These are phyloP conservation scores for Phaeoacremonium minimum DNA, from an alignment of 2,329 filamentous ascomycete genomes.

Conservation along the genomic window DNA sequence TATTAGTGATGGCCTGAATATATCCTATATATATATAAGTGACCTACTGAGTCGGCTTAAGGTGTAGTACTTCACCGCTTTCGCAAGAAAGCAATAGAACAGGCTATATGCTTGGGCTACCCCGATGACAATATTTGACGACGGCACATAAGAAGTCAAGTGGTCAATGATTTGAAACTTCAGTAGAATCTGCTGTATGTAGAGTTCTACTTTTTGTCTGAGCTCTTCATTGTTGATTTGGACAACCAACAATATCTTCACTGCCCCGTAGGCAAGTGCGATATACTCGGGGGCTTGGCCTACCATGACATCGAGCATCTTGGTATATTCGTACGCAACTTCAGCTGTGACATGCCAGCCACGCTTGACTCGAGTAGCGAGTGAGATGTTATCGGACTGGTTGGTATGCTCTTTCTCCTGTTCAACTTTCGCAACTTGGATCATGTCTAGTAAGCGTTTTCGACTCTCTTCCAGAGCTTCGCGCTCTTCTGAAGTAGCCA, in stretches of 20 bases:
- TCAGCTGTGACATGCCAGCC: no score
- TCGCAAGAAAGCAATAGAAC: conserved; percentile 1
- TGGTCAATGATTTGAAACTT: conserved; percentile 1
- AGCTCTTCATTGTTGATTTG: conserved; percentile 4
- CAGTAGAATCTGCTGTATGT: not conserved
- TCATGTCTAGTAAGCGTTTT: no score
- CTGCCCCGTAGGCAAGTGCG: not conserved
- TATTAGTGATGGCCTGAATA: not conserved
- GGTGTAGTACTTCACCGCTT: conserved; percentile 1
- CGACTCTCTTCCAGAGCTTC: no score
- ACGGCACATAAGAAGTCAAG: conserved; percentile 1
- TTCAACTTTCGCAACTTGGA: no score
- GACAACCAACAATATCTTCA: conserved; percentile 3
- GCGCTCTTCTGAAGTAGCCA: no score
- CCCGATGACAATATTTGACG: not conserved
- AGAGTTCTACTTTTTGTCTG: not conserved
- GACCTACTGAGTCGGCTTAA: no score
- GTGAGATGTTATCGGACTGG: no score
- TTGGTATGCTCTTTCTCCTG: no score
- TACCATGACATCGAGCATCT: conserved; percentile 3
- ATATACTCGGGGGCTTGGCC: conserved; percentile 2
- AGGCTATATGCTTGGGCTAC: conserved; percentile 1
- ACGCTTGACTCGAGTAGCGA: no score
- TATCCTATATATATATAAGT: no score
- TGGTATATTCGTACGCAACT: not conserved